Percentiles rank a stretch among this genome's conserved stretches.
These are phyloP conservation scores for Gnomoniopsis smithogilvyi DNA, from an alignment of 2,329 filamentous ascomycete species.

Conservation along the genomic window DNA sequence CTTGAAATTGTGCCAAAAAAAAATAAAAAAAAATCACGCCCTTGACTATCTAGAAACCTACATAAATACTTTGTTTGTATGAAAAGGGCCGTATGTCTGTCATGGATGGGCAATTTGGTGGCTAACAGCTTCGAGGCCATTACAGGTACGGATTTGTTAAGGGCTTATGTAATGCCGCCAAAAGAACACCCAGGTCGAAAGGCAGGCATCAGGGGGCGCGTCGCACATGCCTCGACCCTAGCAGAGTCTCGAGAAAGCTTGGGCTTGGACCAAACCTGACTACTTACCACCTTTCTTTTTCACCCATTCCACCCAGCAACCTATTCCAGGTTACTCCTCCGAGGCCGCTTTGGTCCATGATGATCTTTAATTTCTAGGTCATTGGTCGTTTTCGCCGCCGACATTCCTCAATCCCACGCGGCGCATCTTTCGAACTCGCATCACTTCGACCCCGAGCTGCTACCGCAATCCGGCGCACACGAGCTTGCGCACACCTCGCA, in stretches of 20 bases:
- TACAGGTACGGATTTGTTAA: too few relatives aligned
- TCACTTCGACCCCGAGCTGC: background rate
- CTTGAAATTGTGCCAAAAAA: too few relatives aligned
- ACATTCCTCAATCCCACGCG: background rate
- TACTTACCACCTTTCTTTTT: background rate
- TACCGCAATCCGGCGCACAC: background rate
- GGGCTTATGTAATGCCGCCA: too few relatives aligned
- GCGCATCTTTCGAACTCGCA: background rate
- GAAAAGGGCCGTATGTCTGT: too few relatives aligned
- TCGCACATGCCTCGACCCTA: too few relatives aligned
- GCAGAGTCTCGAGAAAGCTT: background rate
- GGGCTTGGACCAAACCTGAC: background rate
- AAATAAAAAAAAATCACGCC: too few relatives aligned
- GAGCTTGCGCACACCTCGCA: background rate
- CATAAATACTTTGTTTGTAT: too few relatives aligned
- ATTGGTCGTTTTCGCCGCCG: background rate
- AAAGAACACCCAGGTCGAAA: too few relatives aligned
- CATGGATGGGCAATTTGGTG: too few relatives aligned
- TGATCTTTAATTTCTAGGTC: slow-evolving; percentile 5
- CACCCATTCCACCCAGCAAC: background rate
- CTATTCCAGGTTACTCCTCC: background rate
- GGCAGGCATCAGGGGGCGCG: too few relatives aligned
- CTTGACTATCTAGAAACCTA: too few relatives aligned
- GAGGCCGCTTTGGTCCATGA: background rate
- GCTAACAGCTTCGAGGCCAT: too few relatives aligned